Evolutionary conservation across 345 rosid species (phyloP), one percentile per base, ranked within the genome.

Genomic region (Syzygium jambos): DNA sequence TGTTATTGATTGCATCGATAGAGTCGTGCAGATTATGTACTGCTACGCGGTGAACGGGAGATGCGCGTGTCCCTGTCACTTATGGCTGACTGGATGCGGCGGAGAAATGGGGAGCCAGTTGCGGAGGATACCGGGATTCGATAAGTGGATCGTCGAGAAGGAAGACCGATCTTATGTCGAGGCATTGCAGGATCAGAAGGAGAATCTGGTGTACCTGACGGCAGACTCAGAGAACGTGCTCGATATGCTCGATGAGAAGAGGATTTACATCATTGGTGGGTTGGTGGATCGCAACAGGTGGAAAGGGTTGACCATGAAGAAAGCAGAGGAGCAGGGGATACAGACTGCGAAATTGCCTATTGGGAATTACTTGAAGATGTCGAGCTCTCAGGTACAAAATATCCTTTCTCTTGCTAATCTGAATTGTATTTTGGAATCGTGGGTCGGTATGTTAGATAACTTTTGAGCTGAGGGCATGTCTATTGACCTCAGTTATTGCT

Each of bases 251-350:
- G 95, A 95, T 89, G 90, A 87, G 1, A 93, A 90, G 63, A 91
- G 93, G 86, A 86, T 94, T 84, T 96, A 96, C 88, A 95, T 95
- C 51, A 89, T 98, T 59, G 98, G 99, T 51, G 99, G 99, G 80
- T 91, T 98, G 88, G 99, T 96, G 52, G 99, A 98, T 89, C 92
- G 99, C 63, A 98, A 98, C 91, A 88, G 99, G n/a, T 95, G 94
- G 93, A 98, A 98, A 89, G 98, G 99, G 85, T 90, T 96, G 89
- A 96, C 98, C 19, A 93, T 95, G 98, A 91, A 91, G 93, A 96
- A 98, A 92, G 99, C 97, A 12, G 91, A 93, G 88, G 99, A 95
- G 90, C 99, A 96, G 85, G 97, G 97, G 68, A 95, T 98, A 83
- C 95, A 93, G 89, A 95, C 98, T 46, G 97, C 98, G 8, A 95